A percentile compares a stretch with the other conserved stretches of the same genome.
Conservation (phyloP, 2,329 filamentous ascomycete species). For the Microcyclospora pomicola region DNA sequence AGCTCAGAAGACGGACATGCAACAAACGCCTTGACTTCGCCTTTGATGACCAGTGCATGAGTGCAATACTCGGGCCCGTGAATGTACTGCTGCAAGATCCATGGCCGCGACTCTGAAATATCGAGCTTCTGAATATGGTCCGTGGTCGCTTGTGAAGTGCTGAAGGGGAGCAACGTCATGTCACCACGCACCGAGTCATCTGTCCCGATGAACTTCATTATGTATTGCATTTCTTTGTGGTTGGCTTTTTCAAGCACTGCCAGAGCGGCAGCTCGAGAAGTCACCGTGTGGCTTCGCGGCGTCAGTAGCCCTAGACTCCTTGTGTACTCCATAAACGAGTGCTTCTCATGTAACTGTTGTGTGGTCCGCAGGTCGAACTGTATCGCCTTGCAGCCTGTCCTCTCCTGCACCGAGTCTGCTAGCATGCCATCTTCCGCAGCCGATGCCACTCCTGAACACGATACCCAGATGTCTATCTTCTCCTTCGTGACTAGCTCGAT, state of each 20-base stretch:
- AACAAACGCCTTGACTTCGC: conserved; percentile 50
- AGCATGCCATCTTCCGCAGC: conserved; percentile 54
- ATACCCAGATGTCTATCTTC: conserved; percentile 56
- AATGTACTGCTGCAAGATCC: conserved; percentile 58
- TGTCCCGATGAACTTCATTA: conserved; percentile 52
- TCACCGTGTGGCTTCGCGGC: conserved; percentile 37
- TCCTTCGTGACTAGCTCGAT: conserved; percentile 47
- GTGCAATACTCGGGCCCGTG: conserved; percentile 55
- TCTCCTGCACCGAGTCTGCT: conserved; percentile 45
- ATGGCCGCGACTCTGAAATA: conserved; percentile 43
- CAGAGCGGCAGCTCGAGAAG: conserved; percentile 39
- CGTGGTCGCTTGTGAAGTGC: conserved; percentile 39
- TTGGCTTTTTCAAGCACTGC: conserved; percentile 33
- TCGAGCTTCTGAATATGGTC: conserved; percentile 40
- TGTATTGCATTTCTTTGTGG: conserved; percentile 36
- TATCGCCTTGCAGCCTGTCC: conserved; percentile 46
- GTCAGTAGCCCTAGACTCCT: conserved; percentile 36
- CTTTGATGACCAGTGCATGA: conserved; percentile 52
- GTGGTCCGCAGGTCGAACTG: conserved; percentile 48
- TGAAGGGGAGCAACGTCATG: conserved; percentile 51
- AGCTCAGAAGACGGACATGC: conserved; percentile 50
- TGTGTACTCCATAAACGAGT: conserved; percentile 49
- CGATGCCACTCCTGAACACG: conserved; percentile 54
- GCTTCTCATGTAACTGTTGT: conserved; percentile 48
- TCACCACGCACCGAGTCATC: conserved; percentile 46